These are phyloP conservation scores for Populus hybrid DNA, from an alignment of 441 rosid species.

Conservation along the genomic window DNA sequence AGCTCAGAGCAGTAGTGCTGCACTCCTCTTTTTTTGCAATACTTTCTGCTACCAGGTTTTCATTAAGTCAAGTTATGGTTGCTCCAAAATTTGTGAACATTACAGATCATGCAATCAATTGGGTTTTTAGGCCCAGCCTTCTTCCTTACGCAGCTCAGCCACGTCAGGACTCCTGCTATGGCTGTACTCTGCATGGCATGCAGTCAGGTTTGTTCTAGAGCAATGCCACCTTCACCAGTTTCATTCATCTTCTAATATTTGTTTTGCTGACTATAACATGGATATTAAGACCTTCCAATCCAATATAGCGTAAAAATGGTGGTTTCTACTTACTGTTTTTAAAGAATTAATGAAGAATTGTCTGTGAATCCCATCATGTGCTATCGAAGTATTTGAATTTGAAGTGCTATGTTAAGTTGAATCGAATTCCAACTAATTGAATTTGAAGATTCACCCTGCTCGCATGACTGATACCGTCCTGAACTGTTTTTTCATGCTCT, in stretches of 20 bases:
- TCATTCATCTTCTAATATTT: neutral
- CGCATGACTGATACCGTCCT: neutral
- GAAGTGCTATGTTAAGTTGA: neutral
- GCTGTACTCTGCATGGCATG: conserved; percentile 99
- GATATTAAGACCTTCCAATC: neutral
- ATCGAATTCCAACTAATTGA: neutral
- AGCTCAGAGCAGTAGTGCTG: neutral
- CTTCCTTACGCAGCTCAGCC: conserved; percentile 87
- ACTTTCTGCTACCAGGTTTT: neutral
- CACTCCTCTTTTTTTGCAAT: neutral
- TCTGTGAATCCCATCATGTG: neutral
- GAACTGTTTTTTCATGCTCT: neutral
- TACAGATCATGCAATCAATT: conserved; percentile 97
- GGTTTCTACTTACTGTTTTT: neutral
- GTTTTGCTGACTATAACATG: neutral
- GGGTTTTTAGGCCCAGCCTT: conserved; percentile 96
- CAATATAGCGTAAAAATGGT: neutral
- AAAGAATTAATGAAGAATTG: neutral
- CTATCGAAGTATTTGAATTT: neutral
- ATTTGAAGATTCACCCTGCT: neutral
- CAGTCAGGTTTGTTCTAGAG: conserved; percentile 69
- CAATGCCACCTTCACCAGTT: conserved; percentile 13
- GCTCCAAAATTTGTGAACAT: conserved; percentile 17
- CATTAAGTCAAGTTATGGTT: conserved; percentile 6
- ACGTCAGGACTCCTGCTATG: conserved; percentile 84